phyloP scores from a whole-genome alignment of 1,284 basidiomycete species.

The Golubevia pallescens region DNA sequence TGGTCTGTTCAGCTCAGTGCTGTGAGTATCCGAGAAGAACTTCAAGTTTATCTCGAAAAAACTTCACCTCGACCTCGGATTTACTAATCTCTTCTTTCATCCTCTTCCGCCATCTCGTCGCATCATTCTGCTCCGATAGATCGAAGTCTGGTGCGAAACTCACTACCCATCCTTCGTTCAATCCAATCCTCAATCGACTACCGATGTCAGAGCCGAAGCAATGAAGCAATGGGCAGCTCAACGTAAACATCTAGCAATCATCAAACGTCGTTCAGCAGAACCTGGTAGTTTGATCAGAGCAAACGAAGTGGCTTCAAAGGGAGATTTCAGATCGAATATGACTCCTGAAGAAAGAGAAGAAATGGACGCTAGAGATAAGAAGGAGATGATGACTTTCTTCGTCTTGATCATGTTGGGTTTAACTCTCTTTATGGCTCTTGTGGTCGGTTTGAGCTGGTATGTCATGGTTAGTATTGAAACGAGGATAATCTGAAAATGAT shows the following conservation, averaged over 20 bases:
- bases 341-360: conserved; percentile 19
- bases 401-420: conserved; percentile 29
- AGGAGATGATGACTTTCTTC: conserved; percentile 39
- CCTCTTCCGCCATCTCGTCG: too few relatives aligned
- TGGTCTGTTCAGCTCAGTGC: conserved; percentile 53
- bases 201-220: conserved; percentile 29
- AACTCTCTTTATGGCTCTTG: conserved; percentile 26
- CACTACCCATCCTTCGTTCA: conserved; percentile 51
- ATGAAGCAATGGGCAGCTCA: conserved; percentile 30
- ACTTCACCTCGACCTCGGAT: not conserved
- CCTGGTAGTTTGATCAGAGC: not conserved
- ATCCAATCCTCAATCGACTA: conserved; percentile 9
- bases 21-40: conserved; percentile 1
- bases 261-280: conserved; percentile 6
- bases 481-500: too few relatives aligned
- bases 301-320: not conserved
- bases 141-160: conserved; percentile 57
- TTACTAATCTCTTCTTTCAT: not conserved
- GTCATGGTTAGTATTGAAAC: conserved; percentile 2
- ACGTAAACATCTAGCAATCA: conserved; percentile 18
- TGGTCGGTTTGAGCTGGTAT: conserved; percentile 38
- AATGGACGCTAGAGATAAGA: conserved; percentile 21
- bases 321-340: conserved; percentile 23
- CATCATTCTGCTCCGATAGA: conserved; percentile 11
- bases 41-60: too few relatives aligned